Percentiles rank a stretch among this genome's conserved stretches.
phyloP scores from a whole-genome alignment of 2,329 filamentous ascomycete genomes.

The Fusarium annulatum region DNA sequence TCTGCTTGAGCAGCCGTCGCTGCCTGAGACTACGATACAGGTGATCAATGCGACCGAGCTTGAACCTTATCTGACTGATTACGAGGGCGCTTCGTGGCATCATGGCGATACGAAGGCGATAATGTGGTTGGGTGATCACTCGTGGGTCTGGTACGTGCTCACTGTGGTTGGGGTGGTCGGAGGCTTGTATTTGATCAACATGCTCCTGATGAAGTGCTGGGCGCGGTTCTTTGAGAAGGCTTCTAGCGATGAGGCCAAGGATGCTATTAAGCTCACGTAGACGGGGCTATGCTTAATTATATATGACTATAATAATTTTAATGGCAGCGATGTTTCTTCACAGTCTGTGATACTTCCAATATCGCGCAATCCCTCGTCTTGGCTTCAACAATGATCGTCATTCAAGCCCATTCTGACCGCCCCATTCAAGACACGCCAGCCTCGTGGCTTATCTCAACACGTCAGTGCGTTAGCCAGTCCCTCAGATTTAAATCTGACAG shows the following conservation, averaged over 20 bases:
- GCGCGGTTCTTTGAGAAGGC: constrained; percentile 19
- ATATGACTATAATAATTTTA: constrained; percentile 26
- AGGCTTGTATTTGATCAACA: constrained; percentile 35
- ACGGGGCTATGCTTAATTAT: background rate
- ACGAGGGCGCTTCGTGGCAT: constrained; percentile 58
- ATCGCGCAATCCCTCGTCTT: background rate
- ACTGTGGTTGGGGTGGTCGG: constrained; percentile 40
- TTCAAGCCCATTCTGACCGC: background rate
- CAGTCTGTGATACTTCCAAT: background rate
- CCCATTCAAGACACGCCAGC: background rate
- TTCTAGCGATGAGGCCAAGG: constrained; percentile 26
- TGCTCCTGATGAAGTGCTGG: constrained; percentile 24
- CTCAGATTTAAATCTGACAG: background rate
- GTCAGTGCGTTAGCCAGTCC: background rate
- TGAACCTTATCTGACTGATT: constrained; percentile 51
- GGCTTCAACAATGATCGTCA: too few species aligned
- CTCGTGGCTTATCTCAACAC: constrained; percentile 1
- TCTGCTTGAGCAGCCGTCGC: constrained; percentile 60
- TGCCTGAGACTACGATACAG: constrained; percentile 43
- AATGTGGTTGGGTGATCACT: constrained; percentile 58
- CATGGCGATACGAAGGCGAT: constrained; percentile 58
- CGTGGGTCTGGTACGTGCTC: constrained; percentile 49
- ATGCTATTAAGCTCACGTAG: constrained; percentile 38
- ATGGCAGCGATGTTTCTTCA: constrained; percentile 23
- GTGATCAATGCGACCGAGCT: constrained; percentile 45